Evolutionary conservation across 805 yeast genomes (phyloP), one percentile per base, ranked within the genome.

Genomic region (Kuraishia floccosa): DNA sequence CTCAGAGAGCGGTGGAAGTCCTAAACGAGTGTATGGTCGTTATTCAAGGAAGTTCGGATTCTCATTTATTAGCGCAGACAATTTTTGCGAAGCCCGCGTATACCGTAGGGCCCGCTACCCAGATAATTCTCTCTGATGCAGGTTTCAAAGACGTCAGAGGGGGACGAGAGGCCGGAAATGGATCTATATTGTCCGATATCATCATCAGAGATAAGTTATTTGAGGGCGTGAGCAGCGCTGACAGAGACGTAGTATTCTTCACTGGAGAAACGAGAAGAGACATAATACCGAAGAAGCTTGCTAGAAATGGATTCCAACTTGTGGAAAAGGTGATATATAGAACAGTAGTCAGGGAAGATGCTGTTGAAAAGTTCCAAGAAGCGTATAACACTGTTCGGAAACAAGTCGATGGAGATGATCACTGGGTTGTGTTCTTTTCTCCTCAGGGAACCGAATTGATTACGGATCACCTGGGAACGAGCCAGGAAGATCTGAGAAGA

Each of bases 21-120:
- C 52, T 85, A 9, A 69, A 68, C 37, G 57, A 59, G 24, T 40
- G 36, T 32, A 30, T 24, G 5, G 16, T 23, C 17, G 56, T 9
- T 13, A 43, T 2, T 28, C 26, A 0, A 33, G n/a, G n/a, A n/a
- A n/a, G n/a, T n/a, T n/a, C n/a, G n/a, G n/a, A n/a, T n/a, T n/a
- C n/a, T n/a, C n/a, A n/a, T n/a, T n/a, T n/a, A n/a, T n/a, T n/a
- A n/a, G 29, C 48, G 11, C 41, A 47, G 6, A 32, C 30, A 1
- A 55, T 76, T 1, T 47, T 70, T 5, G 32, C 39, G 3, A 74
- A 73, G 41, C 69, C 76, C 0, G 77, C 79, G 0, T 89, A 76
- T 46, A 84, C 96, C 0, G 96, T 89, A 5, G 97, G 97, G 0
- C 95, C 95, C 1, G 86, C 94, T 0, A 89, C 97, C 0, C 68